Base-by-base conservation (phyloP, 768 basidiomycete genomes). In the Pleurotus djamor region DNA sequence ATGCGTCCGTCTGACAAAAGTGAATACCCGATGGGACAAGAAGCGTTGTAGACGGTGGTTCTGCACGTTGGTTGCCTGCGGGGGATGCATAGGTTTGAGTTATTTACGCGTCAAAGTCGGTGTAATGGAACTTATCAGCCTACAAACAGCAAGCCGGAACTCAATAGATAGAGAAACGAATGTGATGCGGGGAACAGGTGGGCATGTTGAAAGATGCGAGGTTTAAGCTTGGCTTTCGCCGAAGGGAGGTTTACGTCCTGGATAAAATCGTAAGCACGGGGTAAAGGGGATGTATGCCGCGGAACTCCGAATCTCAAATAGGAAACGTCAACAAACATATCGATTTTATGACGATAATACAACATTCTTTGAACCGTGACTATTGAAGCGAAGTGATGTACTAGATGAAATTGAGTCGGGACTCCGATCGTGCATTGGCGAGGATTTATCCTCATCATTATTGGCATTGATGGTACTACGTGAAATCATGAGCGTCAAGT, bases 181-280 rank as follows among this genome's bases (percentile, higher is more conserved):
- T 28, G 21, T 28, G 21, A 28, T 28, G 21, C 28, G 34, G 28
- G 28, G 10, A 36, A 28, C n/a, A 36, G 51, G 13, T 6, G 17
- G n/a, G 10, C 12, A 32, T 17, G 54, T 14, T 4, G n/a, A 41
- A 56, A 44, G 41, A 56, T 56, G 54, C 54, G 54, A 56, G 41
- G 54, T 56, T 45, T 56, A 56, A 41, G 54, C 54, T 56, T n/a
- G 41, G 54, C 54, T 56, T 28, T 56, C 54, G 37, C 54, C 41
- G 54, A 56, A 41, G 17, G 32, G n/a, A 56, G 21, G 21, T 32
- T 50, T 50, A 50, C 49, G 12, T 33, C 49, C 32, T 33, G 49
- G 34, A 50, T 12, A 17, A 47, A 28, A 28, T 28, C 21, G 21
- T 28, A 28, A 28, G 21, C 21, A 28, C 3, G 21, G 21, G 21